A percentile compares a stretch with the other conserved stretches of the same genome.
Evolutionary conservation across 2,329 filamentous ascomycete species (phyloP).

Genomic region (Truncatella angustata): DNA sequence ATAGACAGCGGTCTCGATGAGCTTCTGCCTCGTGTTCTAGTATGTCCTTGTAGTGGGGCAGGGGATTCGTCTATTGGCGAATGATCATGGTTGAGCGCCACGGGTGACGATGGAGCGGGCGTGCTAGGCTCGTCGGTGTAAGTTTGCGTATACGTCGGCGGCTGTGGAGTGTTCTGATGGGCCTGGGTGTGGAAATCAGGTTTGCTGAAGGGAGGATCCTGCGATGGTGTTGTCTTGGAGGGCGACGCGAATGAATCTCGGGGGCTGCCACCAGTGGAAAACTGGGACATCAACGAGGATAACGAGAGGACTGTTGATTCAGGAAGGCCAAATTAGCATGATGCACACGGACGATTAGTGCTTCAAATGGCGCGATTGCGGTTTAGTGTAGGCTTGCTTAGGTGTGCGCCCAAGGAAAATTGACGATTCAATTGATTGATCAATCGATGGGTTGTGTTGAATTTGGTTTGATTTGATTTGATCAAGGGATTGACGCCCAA

Average conservation of each 20-base stretch:
- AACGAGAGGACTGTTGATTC: conserved; percentile 72
- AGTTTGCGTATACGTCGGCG: conserved; percentile 6
- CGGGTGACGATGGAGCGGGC: conserved; percentile 23
- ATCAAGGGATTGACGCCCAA: conserved; percentile 6
- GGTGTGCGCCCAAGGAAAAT: conserved; percentile 5
- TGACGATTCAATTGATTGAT: too few relatives aligned
- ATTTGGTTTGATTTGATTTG: too few relatives aligned
- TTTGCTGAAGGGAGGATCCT: conserved; percentile 7
- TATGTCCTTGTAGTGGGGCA: conserved; percentile 22
- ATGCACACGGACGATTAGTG: conserved; percentile 16
- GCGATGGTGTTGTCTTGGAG: conserved; percentile 18
- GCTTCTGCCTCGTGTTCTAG: conserved; percentile 40
- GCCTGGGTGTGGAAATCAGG: conserved; percentile 8
- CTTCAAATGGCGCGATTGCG: conserved; percentile 9
- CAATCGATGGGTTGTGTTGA: too few relatives aligned
- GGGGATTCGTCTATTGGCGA: conserved; percentile 41
- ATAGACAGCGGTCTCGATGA: conserved; percentile 77
- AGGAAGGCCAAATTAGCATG: conserved; percentile 29
- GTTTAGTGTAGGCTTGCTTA: conserved; percentile 3
- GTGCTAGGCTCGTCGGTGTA: conserved; percentile 17
- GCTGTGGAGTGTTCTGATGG: conserved; percentile 5
- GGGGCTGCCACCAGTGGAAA: conserved; percentile 50
- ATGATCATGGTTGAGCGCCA: conserved; percentile 31
- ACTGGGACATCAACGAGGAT: conserved; percentile 84
- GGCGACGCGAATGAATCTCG: conserved; percentile 26